Evolutionary conservation across 2,329 filamentous ascomycete species (phyloP).

Genomic region (Diaporthe ilicicola): DNA sequence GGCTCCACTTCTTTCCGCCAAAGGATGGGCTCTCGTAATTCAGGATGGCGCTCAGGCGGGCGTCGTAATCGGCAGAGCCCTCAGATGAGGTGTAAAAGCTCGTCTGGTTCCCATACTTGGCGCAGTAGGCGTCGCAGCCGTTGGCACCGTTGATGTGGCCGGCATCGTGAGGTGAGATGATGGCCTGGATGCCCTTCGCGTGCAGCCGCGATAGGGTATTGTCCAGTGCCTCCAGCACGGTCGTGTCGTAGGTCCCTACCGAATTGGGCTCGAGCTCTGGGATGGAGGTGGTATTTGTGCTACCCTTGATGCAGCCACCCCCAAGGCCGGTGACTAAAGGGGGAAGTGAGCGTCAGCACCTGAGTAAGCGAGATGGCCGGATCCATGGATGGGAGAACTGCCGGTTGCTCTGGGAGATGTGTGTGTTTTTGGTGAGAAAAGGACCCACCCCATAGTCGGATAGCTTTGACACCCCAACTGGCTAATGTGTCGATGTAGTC

Average conservation of each 20-base stretch:
- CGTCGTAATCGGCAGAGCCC: background rate
- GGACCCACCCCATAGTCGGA: background rate
- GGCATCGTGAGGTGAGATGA: background rate
- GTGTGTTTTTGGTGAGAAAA: background rate
- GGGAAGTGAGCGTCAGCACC: background rate
- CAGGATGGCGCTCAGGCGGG: background rate
- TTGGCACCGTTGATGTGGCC: constrained; percentile 4
- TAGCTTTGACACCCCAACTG: background rate
- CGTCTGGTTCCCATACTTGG: background rate
- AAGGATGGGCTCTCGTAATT: background rate
- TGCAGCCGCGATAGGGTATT: background rate
- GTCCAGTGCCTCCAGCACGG: background rate
- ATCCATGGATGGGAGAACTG: background rate
- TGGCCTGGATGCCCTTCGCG: background rate
- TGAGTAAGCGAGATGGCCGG: background rate
- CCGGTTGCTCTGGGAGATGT: background rate
- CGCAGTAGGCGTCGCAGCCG: constrained; percentile 3
- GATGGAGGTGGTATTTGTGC: background rate
- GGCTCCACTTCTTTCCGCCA: background rate
- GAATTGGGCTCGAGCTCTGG: background rate
- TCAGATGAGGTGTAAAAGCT: background rate
- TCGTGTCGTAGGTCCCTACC: background rate
- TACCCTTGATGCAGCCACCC: background rate
- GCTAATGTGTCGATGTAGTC: background rate
- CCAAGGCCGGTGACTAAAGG: background rate